Percentiles rank a stretch among this genome's conserved stretches.
These are phyloP conservation scores for Helichrysum umbraculigerum DNA, from an alignment of 129 eudicot genomes.

Conservation along the genomic window DNA sequence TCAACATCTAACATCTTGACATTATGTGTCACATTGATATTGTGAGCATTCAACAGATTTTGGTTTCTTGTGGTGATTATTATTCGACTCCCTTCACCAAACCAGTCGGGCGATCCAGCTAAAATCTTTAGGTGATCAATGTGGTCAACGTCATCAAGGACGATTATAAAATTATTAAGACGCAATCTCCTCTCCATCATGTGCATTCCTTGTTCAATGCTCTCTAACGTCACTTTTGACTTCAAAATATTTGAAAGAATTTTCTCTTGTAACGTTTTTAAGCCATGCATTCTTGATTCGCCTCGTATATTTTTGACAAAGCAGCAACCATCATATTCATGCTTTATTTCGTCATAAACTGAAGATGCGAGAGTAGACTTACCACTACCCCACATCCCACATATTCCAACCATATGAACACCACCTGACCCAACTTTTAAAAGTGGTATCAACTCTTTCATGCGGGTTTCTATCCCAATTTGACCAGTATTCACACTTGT, in stretches of 20 bases:
- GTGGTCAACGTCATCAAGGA: too few species aligned
- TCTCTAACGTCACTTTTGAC: background rate
- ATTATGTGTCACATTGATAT: background rate
- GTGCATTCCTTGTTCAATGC: background rate
- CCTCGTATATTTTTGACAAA: background rate
- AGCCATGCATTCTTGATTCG: conserved; percentile 13
- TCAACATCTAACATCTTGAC: conserved; percentile 7
- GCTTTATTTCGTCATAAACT: conserved; percentile 16
- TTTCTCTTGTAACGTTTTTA: conserved; percentile 15
- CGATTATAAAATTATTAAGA: too few species aligned
- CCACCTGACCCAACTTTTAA: conserved; percentile 18
- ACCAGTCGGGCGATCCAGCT: too few species aligned
- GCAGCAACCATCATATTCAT: conserved; percentile 21
- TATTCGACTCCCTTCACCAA: too few species aligned
- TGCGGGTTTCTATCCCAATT: conserved; percentile 20
- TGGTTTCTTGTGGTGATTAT: background rate
- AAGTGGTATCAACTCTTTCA: background rate
- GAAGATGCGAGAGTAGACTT: conserved; percentile 33
- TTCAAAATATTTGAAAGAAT: conserved; percentile 19
- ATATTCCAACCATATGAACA: too few species aligned
- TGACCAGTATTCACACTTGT: too few species aligned
- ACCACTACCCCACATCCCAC: conserved; percentile 32
- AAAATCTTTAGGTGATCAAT: too few species aligned
- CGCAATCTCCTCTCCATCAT: too few species aligned
- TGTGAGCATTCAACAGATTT: background rate